Conservation (phyloP, 2,329 filamentous ascomycete species). For the Rasamsonia emersonii region DNA sequence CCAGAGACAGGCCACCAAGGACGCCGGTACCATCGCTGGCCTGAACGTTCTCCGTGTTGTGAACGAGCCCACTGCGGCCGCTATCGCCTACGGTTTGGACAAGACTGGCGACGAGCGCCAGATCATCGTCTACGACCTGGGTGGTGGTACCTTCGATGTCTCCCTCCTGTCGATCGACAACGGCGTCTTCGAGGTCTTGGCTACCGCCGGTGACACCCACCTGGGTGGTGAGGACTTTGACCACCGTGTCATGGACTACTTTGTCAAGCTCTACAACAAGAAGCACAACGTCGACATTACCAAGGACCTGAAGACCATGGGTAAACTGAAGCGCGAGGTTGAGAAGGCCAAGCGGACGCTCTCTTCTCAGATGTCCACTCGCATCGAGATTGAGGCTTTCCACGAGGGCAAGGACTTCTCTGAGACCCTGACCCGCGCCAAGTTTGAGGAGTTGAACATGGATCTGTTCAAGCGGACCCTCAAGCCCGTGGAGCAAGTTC, state of each 20-base stretch:
- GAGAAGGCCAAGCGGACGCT: conserved; percentile 99
- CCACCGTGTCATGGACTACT: conserved; percentile 92
- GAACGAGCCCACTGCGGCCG: conserved; percentile 92
- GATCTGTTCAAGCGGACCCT: conserved; percentile 99
- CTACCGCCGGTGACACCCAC: conserved; percentile 94
- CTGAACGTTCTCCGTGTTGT: conserved; percentile 93
- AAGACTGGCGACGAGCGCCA: conserved; percentile 76
- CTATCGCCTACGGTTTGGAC: conserved; percentile 88
- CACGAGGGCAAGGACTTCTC: conserved; percentile 96
- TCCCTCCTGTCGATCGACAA: conserved; percentile 85
- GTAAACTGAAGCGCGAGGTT: conserved; percentile 98
- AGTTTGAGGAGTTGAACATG: conserved; percentile 99
- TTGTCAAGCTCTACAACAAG: conserved; percentile 98
- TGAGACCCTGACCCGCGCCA: conserved; percentile 94
- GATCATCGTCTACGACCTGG: conserved; percentile 88
- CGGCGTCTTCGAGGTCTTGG: conserved; percentile 88
- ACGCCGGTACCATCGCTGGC: conserved; percentile 83
- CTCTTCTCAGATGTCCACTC: conserved; percentile 85
- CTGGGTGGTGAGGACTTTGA: conserved; percentile 99
- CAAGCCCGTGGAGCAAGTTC: conserved; percentile 96
- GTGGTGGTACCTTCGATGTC: conserved; percentile 92
- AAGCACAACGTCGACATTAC: conserved; percentile 86
- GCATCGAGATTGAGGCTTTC: conserved; percentile 96
- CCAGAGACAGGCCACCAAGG: conserved; percentile 94
- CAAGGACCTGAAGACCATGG: conserved; percentile 96